These are phyloP conservation scores for Termitomyces sp. DNA, from an alignment of 768 basidiomycete species.

Conservation along the genomic window DNA sequence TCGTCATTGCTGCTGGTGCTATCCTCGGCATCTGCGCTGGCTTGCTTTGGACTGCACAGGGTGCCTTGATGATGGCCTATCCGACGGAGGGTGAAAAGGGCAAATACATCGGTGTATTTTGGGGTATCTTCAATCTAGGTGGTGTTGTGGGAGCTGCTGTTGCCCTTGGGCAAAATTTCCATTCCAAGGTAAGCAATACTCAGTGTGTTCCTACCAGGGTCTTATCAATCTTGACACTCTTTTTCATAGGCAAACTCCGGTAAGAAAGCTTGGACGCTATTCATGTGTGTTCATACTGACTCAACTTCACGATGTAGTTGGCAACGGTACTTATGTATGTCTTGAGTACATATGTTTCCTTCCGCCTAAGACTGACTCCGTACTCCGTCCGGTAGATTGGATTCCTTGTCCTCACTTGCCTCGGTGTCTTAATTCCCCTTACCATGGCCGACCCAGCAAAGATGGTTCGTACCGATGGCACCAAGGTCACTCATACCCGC, in stretches of 20 bases:
- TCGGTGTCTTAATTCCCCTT: constrained; percentile 66
- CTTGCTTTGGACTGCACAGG: constrained; percentile 82
- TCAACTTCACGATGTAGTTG: constrained; percentile 39
- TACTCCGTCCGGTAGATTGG: constrained; percentile 49
- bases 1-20: constrained; percentile 72
- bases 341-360: background rate
- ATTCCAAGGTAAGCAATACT: constrained; percentile 47
- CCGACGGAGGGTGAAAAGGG: constrained; percentile 81
- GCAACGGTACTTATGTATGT: constrained; percentile 76
- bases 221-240: constrained; percentile 21
- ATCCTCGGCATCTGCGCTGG: constrained; percentile 72
- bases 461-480: constrained; percentile 76
- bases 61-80: constrained; percentile 79
- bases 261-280: constrained; percentile 20
- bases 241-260: constrained; percentile 41
- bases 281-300: background rate
- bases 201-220: background rate
- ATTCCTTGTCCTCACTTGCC: constrained; percentile 72
- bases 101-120: constrained; percentile 77
- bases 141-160: constrained; percentile 79
- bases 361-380: constrained; percentile 1
- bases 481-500: constrained; percentile 56
- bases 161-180: constrained; percentile 68
- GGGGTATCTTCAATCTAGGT: constrained; percentile 82
- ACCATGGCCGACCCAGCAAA: constrained; percentile 71